Evolutionary conservation across 2,329 filamentous ascomycete species (phyloP).

Genomic region (Aspergillus fischeri): DNA sequence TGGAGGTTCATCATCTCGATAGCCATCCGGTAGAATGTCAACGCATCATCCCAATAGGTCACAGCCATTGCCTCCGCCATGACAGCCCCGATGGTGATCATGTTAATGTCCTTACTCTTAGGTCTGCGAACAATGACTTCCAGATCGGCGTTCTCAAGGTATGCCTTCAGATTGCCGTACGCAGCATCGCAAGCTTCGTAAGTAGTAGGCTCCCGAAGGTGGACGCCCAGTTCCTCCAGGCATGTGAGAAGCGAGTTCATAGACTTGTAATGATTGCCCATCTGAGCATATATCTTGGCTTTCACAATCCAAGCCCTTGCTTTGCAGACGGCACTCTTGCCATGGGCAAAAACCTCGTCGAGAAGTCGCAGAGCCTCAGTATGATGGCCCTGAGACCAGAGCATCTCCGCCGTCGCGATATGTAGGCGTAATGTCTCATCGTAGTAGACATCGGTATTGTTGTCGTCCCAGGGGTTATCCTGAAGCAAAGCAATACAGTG

Average conservation of each 20-base stretch:
- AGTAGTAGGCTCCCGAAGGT: constrained; percentile 61
- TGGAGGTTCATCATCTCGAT: constrained; percentile 56
- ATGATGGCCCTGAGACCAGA: constrained; percentile 72
- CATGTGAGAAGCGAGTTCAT: constrained; percentile 68
- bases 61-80: constrained; percentile 56
- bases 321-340: constrained; percentile 70
- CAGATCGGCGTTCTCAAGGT: constrained; percentile 57
- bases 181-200: constrained; percentile 74
- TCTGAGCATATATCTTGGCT: constrained; percentile 71
- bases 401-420: constrained; percentile 75
- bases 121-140: constrained; percentile 36
- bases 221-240: constrained; percentile 64
- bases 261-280: constrained; percentile 66
- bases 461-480: constrained; percentile 69
- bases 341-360: constrained; percentile 64
- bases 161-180: constrained; percentile 61
- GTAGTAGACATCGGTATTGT: constrained; percentile 69
- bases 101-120: constrained; percentile 38
- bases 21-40: constrained; percentile 57
- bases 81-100: constrained; percentile 49
- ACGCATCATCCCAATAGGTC: constrained; percentile 57
- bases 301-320: constrained; percentile 79
- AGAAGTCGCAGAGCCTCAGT: constrained; percentile 66
- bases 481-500: constrained; percentile 76
- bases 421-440: constrained; percentile 79